Base-by-base conservation (phyloP, 805 yeast species). In the Metschnikowia baotianmanensis region DNA sequence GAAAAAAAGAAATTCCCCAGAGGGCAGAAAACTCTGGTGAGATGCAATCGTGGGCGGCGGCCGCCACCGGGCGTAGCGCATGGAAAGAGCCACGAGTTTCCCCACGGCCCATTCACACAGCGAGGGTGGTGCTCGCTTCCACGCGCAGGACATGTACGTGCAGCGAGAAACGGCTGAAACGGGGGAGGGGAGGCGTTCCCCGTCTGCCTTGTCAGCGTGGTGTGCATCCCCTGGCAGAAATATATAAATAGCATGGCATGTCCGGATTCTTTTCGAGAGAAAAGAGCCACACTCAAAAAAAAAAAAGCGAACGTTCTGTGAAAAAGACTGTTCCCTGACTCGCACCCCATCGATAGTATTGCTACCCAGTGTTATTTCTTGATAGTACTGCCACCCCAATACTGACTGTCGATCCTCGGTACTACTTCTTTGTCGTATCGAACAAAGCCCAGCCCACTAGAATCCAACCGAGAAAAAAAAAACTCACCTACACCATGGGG, bases 221-320 rank as follows among this genome's bases (percentile, higher is more conserved):
- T 34, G 30, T 30, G 43, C 38, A 30, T 10, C 38, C 43, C 43
- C 43, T 40, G 43, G 43, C 38, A 29, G 43, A 40, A 31, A 34
- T 40, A 32, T 32, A 40, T 40, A 40, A 40, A 40, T 40, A 40
- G 43, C 43, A 34, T 30, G 43, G 39, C 32, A 31, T 19, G 25
- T 25, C 43, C 43, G 22, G n/a, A n/a, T n/a, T 15, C 30, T 29
- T 33, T 26, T 21, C 29, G 28, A 21, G 27, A 28, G 16, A 27
- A 18, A 31, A 25, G 30, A 31, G 6, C 22, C 9, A 3, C 12
- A 5, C 10, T 6, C 12, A 20, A 23, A 12, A 15, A 19, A 21
- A 28, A 29, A 20, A 36, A 36, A 23, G n/a, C 10, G 40, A 36
- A 36, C 40, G 23, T 18, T 30, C 30, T 35, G 31, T 35, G 26